phyloP scores from a whole-genome alignment of 805 yeast genomes.

The Yamadazyma scolyti region DNA sequence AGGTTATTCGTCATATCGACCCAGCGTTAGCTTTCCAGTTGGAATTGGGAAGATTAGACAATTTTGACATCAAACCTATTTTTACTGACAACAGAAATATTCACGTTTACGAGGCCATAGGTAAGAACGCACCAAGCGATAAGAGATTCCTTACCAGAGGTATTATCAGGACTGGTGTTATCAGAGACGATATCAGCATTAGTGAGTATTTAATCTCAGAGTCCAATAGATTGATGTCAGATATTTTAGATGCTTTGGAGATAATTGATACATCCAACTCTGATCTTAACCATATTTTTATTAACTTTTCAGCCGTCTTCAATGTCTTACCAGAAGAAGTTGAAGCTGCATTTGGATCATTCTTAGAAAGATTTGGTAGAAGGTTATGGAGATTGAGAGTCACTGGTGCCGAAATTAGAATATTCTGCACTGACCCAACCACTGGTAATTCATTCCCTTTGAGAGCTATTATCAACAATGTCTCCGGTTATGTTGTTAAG shows the following conservation, averaged over 20 bases:
- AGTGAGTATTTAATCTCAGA: conserved; percentile 94
- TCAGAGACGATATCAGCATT: conserved; percentile 88
- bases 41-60: conserved; percentile 89
- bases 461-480: conserved; percentile 94
- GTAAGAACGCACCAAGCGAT: conserved; percentile 89
- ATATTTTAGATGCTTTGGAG: conserved; percentile 91
- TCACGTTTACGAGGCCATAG: conserved; percentile 95
- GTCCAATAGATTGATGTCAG: conserved; percentile 93
- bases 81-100: conserved; percentile 96
- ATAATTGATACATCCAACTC: conserved; percentile 92
- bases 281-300: conserved; percentile 94
- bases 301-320: conserved; percentile 94
- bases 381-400: conserved; percentile 95
- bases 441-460: conserved; percentile 92
- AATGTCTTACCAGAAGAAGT: conserved; percentile 93
- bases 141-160: conserved; percentile 97
- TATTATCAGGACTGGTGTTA: conserved; percentile 92
- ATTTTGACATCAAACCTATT: conserved; percentile 91
- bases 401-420: conserved; percentile 96
- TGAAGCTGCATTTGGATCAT: conserved; percentile 96
- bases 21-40: conserved; percentile 98
- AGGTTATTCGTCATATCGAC: conserved; percentile 94
- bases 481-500: conserved; percentile 95
- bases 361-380: conserved; percentile 95
- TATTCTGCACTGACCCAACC: conserved; percentile 85